Conservation (phyloP, 768 basidiomycete species). For the Lactarius indigo region DNA sequence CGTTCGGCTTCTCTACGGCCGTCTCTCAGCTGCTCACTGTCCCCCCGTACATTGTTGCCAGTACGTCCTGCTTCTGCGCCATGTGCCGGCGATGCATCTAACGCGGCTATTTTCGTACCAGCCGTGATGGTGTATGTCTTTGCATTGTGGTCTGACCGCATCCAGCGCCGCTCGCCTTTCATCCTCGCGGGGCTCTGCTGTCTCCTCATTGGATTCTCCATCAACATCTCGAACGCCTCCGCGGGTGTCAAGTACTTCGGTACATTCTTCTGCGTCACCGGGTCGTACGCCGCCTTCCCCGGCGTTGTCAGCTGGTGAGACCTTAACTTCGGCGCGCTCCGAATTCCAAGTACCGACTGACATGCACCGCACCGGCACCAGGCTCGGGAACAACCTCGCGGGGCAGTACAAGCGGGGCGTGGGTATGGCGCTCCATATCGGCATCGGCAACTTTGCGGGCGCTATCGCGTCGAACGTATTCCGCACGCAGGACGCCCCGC, state of each 20-base stretch:
- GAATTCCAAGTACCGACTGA: not conserved
- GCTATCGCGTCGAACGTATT: conserved; percentile 64
- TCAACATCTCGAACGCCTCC: conserved; percentile 55
- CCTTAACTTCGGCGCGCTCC: too few species aligned
- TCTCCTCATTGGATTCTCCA: conserved; percentile 55
- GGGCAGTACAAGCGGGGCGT: conserved; percentile 70
- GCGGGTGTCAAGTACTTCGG: conserved; percentile 67
- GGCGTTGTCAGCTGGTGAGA: conserved; percentile 58
- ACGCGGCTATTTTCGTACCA: conserved; percentile 27
- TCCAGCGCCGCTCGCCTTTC: conserved; percentile 54
- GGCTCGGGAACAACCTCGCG: conserved; percentile 62
- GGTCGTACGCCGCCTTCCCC: conserved; percentile 59
- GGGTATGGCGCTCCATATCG: conserved; percentile 67
- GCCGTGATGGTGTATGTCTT: conserved; percentile 52
- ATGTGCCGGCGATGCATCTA: not conserved
- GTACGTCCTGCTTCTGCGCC: conserved; percentile 36
- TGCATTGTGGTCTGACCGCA: conserved; percentile 56
- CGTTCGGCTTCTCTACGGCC: conserved; percentile 49
- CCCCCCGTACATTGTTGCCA: conserved; percentile 62
- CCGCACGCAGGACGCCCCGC: conserved; percentile 53
- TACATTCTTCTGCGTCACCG: conserved; percentile 63
- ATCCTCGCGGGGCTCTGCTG: conserved; percentile 49
- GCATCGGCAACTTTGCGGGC: conserved; percentile 62
- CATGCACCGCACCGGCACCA: conserved; percentile 30
- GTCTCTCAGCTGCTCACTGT: conserved; percentile 59